phyloP scores from a whole-genome alignment of 306 rosid genomes.

The Rubus idaeus region DNA sequence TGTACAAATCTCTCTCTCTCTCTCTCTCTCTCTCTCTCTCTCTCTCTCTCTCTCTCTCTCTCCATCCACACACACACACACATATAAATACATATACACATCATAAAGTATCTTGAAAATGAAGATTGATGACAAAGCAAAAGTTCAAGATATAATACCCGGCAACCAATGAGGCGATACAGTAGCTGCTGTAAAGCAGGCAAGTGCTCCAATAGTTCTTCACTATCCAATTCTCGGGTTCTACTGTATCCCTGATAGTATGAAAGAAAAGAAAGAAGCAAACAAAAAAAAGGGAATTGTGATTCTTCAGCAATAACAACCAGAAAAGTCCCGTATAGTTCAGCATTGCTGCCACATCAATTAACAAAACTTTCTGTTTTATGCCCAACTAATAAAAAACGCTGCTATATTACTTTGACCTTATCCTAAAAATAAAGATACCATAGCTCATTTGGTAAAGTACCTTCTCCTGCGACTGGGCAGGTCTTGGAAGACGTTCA shows the following conservation, averaged over 20 bases:
- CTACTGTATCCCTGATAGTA: conserved; percentile 80
- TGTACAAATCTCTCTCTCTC: neutral
- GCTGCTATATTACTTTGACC: neutral
- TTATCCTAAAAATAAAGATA: neutral
- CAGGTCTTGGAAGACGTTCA: conserved; percentile 90
- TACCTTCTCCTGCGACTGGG: conserved; percentile 89
- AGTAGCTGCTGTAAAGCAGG: conserved; percentile 95
- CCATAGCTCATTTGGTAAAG: neutral
- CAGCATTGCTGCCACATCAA: neutral
- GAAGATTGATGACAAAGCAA: neutral
- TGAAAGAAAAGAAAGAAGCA: conserved; percentile 12
- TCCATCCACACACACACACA: neutral
- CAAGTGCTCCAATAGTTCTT: conserved; percentile 88
- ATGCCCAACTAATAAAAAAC: neutral
- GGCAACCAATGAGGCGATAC: conserved; percentile 87
- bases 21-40: neutral
- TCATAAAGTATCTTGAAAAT: neutral
- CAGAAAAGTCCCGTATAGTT: neutral
- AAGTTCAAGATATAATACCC: conserved; percentile 45
- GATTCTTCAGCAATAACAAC: neutral
- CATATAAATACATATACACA: neutral
- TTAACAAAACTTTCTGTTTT: neutral
- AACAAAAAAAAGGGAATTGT: neutral
- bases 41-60: neutral
- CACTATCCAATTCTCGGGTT: conserved; percentile 95